These are phyloP conservation scores for Esteya vermicola DNA, from an alignment of 2,329 filamentous ascomycete genomes.

Conservation along the genomic window DNA sequence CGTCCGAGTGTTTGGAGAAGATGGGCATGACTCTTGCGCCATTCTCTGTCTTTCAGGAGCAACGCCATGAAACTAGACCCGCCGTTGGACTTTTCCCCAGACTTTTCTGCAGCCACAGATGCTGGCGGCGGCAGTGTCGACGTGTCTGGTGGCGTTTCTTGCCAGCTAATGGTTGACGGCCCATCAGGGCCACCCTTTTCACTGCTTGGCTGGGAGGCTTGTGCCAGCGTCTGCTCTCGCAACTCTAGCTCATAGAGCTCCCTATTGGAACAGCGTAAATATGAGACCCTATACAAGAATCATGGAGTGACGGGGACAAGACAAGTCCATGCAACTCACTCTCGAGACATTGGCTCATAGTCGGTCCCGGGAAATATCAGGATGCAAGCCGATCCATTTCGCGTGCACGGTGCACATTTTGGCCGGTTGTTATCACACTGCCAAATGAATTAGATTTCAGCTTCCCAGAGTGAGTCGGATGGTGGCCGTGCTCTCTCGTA, in stretches of 20 bases:
- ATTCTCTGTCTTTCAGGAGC: background rate
- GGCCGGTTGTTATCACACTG: conserved; percentile 18
- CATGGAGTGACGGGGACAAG: no score
- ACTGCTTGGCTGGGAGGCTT: background rate
- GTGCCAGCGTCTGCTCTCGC: conserved; percentile 5
- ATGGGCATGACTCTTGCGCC: conserved; percentile 1
- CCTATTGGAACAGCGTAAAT: conserved; percentile 3
- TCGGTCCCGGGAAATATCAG: conserved; percentile 14
- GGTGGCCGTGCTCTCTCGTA: background rate
- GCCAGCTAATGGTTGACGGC: background rate
- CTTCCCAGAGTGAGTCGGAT: no score
- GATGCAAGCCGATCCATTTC: conserved; percentile 12
- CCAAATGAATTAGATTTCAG: background rate
- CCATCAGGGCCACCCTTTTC: background rate
- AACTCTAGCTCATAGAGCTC: conserved; percentile 15
- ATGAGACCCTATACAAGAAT: no score
- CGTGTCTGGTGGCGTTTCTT: background rate
- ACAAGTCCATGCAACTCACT: no score
- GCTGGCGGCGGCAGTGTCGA: background rate
- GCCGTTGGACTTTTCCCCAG: background rate
- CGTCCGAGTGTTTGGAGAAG: conserved; percentile 1
- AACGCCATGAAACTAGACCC: background rate
- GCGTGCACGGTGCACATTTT: conserved; percentile 15
- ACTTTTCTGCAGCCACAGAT: no score
- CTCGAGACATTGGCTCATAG: conserved; percentile 12